A percentile compares a stretch with the other conserved stretches of the same genome.
Conservation (phyloP, 768 basidiomycete genomes). For the Leccinum uliginosum region DNA sequence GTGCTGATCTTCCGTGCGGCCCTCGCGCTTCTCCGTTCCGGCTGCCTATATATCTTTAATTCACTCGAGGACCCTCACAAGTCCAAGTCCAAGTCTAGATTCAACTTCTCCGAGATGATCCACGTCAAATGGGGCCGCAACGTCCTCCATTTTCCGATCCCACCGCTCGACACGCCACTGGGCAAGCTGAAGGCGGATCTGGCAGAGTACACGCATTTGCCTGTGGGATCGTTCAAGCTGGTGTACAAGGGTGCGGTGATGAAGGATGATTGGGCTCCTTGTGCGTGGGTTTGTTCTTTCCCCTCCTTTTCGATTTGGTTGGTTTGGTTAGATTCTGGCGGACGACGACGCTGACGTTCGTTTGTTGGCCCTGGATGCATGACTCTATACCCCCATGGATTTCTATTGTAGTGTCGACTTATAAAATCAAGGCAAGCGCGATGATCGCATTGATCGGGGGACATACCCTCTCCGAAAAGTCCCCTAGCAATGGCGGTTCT, state of each 20-base stretch:
- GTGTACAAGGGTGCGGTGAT: constrained; percentile 89
- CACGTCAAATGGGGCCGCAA: constrained; percentile 50
- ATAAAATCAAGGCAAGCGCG: constrained; percentile 65
- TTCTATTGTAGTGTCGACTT: constrained; percentile 56
- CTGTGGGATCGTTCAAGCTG: constrained; percentile 71
- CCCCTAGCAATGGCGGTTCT: not conserved
- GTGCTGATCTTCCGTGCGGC: constrained; percentile 30
- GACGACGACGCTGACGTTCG: not conserved
- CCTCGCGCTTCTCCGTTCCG: constrained; percentile 17
- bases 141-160: constrained; percentile 49
- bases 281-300: constrained; percentile 34
- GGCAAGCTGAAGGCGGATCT: constrained; percentile 54
- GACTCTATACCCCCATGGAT: not conserved
- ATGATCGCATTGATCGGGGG: constrained; percentile 68
- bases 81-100: not conserved
- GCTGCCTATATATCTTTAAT: constrained; percentile 1
- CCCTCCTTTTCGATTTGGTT: not conserved
- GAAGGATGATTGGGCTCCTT: constrained; percentile 69
- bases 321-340: not conserved
- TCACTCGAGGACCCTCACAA: constrained; percentile 19
- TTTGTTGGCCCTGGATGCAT: not conserved
- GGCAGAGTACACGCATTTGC: constrained; percentile 72
- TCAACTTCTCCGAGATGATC: constrained; percentile 23
- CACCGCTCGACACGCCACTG: constrained; percentile 56
- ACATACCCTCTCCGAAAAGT: constrained; percentile 18